Percentiles rank a stretch among this genome's conserved stretches.
These are phyloP conservation scores for Elsinoe batatas DNA, from an alignment of 2,329 filamentous ascomycete species.

Conservation along the genomic window DNA sequence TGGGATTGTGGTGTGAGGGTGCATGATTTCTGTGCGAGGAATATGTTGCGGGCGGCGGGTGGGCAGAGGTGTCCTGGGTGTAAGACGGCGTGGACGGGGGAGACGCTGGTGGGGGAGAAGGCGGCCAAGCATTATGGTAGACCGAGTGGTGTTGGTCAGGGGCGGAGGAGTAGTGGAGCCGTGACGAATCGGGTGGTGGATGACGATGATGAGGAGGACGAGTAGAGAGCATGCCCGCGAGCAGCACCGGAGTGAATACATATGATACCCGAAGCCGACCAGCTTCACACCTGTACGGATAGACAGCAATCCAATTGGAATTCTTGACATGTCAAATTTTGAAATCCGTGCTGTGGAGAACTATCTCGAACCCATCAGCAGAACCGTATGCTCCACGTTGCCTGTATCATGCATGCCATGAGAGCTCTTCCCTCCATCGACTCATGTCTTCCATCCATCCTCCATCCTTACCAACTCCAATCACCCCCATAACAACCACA, in stretches of 20 bases:
- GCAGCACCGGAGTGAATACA: neutral
- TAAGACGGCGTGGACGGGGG: constrained; percentile 41
- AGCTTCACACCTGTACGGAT: constrained; percentile 1
- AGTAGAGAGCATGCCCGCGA: neutral
- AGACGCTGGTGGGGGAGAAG: constrained; percentile 45
- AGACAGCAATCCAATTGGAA: neutral
- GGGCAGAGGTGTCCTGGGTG: constrained; percentile 55
- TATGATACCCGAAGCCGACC: constrained; percentile 12
- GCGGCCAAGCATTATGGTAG: constrained; percentile 25
- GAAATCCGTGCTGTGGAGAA: constrained; percentile 11
- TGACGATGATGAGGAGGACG: constrained; percentile 14
- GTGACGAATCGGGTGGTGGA: constrained; percentile 17
- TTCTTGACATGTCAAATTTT: constrained; percentile 13
- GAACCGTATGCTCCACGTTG: constrained; percentile 14
- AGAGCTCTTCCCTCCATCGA: neutral
- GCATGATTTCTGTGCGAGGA: constrained; percentile 65
- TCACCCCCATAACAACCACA: constrained; percentile 12
- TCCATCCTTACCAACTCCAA: constrained; percentile 1
- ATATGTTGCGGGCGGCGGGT: constrained; percentile 58
- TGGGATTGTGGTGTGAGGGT: constrained; percentile 59
- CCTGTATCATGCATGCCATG: constrained; percentile 9
- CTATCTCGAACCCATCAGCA: constrained; percentile 13
- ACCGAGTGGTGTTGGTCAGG: constrained; percentile 16
- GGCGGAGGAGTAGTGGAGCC: constrained; percentile 17
- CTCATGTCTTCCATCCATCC: constrained; percentile 1